phyloP scores from a whole-genome alignment of 208 protist species.

The Angomonas desouzai region DNA sequence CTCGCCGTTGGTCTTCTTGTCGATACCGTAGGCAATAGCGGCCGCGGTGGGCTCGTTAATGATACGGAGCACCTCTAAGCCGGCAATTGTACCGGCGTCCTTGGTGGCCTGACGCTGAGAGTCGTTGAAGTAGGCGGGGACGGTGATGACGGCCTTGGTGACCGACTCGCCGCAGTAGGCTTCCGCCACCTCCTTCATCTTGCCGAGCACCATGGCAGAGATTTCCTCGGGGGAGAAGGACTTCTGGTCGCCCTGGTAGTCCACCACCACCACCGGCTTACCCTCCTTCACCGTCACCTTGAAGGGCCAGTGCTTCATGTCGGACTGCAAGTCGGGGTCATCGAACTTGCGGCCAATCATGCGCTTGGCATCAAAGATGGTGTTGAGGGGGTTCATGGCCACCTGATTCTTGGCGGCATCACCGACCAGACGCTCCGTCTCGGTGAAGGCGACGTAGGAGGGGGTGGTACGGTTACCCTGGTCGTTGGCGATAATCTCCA shows the following conservation, averaged over 20 bases:
- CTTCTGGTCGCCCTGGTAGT: conserved; percentile 66
- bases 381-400: conserved; percentile 90
- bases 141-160: conserved; percentile 95
- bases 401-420: conserved; percentile 90
- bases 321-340: conserved; percentile 89
- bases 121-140: conserved; percentile 99
- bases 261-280: conserved; percentile 74
- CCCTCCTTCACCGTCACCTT: conserved; percentile 86
- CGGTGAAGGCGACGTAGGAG: conserved; percentile 96
- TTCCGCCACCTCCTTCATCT: conserved; percentile 94
- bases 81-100: conserved; percentile 97
- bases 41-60: conserved; percentile 99
- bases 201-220: conserved; percentile 82
- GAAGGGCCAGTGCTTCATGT: conserved; percentile 95
- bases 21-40: conserved; percentile 99
- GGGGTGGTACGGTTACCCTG: conserved; percentile 94
- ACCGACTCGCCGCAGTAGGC: conserved; percentile 92
- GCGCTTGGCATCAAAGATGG: conserved; percentile 90
- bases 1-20: conserved; percentile 91
- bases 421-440: conserved; percentile 89
- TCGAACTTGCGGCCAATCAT: conserved; percentile 91
- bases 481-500: conserved; percentile 91
- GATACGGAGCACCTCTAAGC: conserved; percentile 98
- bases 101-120: conserved; percentile 99
- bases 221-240: conserved; percentile 86